Base-by-base conservation (phyloP, 1,139 yeast genomes). In the Blastobotrys raffinosifermentans region DNA sequence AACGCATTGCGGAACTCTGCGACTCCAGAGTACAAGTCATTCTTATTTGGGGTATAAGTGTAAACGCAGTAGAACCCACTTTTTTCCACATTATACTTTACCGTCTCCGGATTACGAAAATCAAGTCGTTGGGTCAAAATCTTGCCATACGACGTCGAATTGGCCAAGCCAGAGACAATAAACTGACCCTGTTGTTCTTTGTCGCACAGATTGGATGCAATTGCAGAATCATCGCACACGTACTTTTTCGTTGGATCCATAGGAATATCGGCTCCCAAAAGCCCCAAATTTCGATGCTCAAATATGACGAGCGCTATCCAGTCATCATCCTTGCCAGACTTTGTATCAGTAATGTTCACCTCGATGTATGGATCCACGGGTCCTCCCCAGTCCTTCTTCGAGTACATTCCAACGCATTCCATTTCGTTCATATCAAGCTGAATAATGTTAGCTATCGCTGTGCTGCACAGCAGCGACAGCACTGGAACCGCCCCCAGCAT, bases 41-140 rank as follows among this genome's bases (percentile, higher is more conserved):
- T 57, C 4, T 54, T 51, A 2, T 58, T 45, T 29, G 58, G 55
- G 16, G 78, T 69, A 49, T 67, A 75, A 0, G 94, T 81, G 2
- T 86, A 77, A 19, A 91, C 80, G 66, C 99, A 91, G 64, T 89
- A 91, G 60, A 83, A 91, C 2, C 97, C 97, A 1, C 97, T 85
- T 39, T 70, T 68, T 44, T 72, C 67, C 29, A 93, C 75, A 3
- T 71, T 69, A 56, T 87, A 91, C 35, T 73, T 70, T 41, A 77
- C 62, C 34, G 76, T 74, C 29, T 77, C 76, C 16, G 74, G 68
- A 2, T 91, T 87, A 38, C 72, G 62, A 15, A 73, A 69, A 17
- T 69, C 69, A 51, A 85, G 63, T 38, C 69, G 66, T 19, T 74
- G 67, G 0, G 86, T 73, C 55, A 73, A 64, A 31, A 85, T 73